Evolutionary conservation across 75 land plant species (phyloP).

Genomic region (Sequoia sempervirens): DNA sequence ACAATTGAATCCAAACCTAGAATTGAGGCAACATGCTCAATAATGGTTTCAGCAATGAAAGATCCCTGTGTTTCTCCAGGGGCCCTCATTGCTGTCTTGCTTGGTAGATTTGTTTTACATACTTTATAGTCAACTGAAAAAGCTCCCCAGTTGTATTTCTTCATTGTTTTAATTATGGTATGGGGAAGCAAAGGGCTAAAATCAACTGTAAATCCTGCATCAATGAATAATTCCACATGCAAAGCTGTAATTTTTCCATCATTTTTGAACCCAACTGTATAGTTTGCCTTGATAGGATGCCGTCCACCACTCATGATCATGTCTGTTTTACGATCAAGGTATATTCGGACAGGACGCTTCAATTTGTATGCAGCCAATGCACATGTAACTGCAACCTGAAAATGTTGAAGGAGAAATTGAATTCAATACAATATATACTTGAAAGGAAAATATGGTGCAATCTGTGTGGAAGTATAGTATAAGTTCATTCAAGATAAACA

Average conservation of each 20-base stretch:
- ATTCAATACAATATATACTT: not conserved
- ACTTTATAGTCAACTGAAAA: constrained; percentile 58
- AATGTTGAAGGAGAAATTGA: not conserved
- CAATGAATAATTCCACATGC: constrained; percentile 56
- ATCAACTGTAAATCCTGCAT: constrained; percentile 70
- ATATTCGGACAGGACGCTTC: constrained; percentile 65
- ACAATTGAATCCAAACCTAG: constrained; percentile 47
- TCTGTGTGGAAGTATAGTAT: not conserved
- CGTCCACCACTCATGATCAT: constrained; percentile 86
- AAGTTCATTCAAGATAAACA: not conserved
- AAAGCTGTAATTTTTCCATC: constrained; percentile 79
- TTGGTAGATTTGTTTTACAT: constrained; percentile 73
- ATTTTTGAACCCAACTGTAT: constrained; percentile 71
- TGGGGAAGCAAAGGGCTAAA: constrained; percentile 43
- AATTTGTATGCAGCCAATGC: constrained; percentile 82
- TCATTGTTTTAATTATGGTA: constrained; percentile 30
- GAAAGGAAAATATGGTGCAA: not conserved
- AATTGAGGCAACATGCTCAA: constrained; percentile 73
- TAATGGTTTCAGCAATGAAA: constrained; percentile 74
- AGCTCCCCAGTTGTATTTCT: constrained; percentile 83
- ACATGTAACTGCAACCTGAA: constrained; percentile 81
- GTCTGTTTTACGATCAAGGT: constrained; percentile 82
- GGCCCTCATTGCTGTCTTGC: constrained; percentile 80
- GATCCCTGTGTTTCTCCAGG: constrained; percentile 85
- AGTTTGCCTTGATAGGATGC: constrained; percentile 70